Evolutionary conservation across 2,329 filamentous ascomycete genomes (phyloP).

Genomic region (Thelonectria olida): DNA sequence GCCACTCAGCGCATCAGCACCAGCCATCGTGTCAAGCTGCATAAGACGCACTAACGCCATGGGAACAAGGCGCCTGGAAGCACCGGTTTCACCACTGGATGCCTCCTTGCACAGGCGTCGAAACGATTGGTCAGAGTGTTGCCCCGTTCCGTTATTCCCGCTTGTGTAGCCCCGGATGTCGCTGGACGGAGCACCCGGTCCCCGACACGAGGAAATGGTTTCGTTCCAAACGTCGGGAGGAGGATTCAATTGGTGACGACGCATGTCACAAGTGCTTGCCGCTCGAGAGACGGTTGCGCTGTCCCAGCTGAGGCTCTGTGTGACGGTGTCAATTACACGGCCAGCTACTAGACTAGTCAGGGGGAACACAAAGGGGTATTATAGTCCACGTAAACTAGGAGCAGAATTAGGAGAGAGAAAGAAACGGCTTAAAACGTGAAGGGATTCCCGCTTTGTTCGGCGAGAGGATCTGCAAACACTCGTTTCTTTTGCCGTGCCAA

Average conservation of each 20-base stretch:
- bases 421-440: not conserved
- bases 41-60: slow-evolving; percentile 7
- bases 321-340: not conserved
- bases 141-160: not conserved
- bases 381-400: no score
- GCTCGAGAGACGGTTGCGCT: not conserved
- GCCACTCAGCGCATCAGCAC: not conserved
- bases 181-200: no score
- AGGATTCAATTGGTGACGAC: not conserved
- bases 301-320: not conserved
- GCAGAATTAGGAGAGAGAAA: not conserved
- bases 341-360: not conserved
- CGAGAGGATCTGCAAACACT: not conserved
- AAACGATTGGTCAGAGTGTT: slow-evolving; percentile 3
- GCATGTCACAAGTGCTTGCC: not conserved
- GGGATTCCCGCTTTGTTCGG: not conserved
- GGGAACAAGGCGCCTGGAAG: not conserved
- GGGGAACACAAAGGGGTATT: not conserved
- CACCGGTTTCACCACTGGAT: slow-evolving; percentile 8
- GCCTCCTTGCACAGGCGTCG: not conserved
- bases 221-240: not conserved
- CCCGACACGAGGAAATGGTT: not conserved
- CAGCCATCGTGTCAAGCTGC: not conserved
- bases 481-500: slow-evolving; percentile 5
- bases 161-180: not conserved